Base-by-base conservation (phyloP, 768 basidiomycete species). In the Galerina marginata region DNA sequence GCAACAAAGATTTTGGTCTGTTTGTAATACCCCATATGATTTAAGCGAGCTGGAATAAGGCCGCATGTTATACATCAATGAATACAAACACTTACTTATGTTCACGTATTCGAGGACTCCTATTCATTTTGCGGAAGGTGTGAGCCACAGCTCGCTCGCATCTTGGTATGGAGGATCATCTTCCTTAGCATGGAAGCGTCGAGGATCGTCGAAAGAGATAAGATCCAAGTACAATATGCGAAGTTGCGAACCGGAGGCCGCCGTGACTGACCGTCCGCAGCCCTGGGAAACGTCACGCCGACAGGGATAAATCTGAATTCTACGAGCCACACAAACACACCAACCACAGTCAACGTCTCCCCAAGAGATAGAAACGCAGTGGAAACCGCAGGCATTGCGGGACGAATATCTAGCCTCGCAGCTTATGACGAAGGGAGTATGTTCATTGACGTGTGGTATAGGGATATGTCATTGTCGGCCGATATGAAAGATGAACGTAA, bases 401-500 rank as follows among this genome's bases (percentile, higher is more conserved):
- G 3, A 38, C n/a, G 37, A 20, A 12, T 39, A 3, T 38, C 38
- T 37, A 15, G 29, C 23, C 42, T 40, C 16, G 20, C 39, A 15
- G 51, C 12, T 16, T 33, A 33, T 33, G 29, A 33, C 29, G 29
- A 33, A 26, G 51, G 14, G 37, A 15, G 51, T 40, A 33, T 54
- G 59, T 45, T 54, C 49, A 16, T 54, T 59, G 58, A 59, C 49
- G 58, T 60, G 58, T 47, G 54, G 26, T 36, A 14, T 33, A 44
- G 14, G 23, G 43, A 12, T 23, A 46, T 56, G 49, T 33, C 29
- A 58, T 53, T 25, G 57, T 66, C 65, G 62, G 65, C 65, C 65
- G 65, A 66, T 20, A 20, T 59, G 56, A 29, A 51, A 16, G 38
- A 26, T 47, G 51, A 50, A 66, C 65, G 65, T 66, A 66, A 66